These are phyloP conservation scores for Curvularia spicifera DNA, from an alignment of 2,329 filamentous ascomycete species.

Conservation along the genomic window DNA sequence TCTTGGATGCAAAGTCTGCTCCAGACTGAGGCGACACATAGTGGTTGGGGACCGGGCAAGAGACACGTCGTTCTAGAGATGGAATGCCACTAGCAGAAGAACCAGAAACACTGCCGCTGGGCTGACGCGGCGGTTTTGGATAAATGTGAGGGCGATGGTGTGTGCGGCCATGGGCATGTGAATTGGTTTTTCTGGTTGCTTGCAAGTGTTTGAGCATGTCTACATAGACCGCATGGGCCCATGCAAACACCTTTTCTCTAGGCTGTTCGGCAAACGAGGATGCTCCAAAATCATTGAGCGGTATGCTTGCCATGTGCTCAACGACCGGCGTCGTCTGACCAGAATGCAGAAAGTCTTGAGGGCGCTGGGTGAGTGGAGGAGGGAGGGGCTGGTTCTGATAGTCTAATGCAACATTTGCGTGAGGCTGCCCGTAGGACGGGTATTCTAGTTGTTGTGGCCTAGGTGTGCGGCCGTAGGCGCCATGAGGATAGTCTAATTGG, in stretches of 20 bases:
- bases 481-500: slow-evolving; percentile 35
- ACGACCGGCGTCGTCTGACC: slow-evolving; percentile 39
- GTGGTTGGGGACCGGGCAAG: slow-evolving; percentile 34
- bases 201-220: slow-evolving; percentile 58
- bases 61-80: slow-evolving; percentile 45
- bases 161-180: slow-evolving; percentile 52
- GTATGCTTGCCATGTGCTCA: slow-evolving; percentile 29
- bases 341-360: slow-evolving; percentile 39
- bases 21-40: slow-evolving; percentile 28
- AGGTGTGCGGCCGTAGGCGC: slow-evolving; percentile 30
- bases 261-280: slow-evolving; percentile 52
- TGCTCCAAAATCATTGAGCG: slow-evolving; percentile 49
- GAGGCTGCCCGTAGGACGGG: slow-evolving; percentile 34
- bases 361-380: slow-evolving; percentile 29
- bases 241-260: slow-evolving; percentile 55
- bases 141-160: slow-evolving; percentile 64
- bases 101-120: slow-evolving; percentile 57
- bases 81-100: slow-evolving; percentile 38
- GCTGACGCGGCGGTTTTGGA: slow-evolving; percentile 66
- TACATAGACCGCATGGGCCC: slow-evolving; percentile 57
- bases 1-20: slow-evolving; percentile 28
- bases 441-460: slow-evolving; percentile 36
- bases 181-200: slow-evolving; percentile 51
- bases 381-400: slow-evolving; percentile 36
- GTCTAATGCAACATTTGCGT: slow-evolving; percentile 33